Base-by-base conservation (phyloP, 192 early-diverging fungal genomes). In the Diversispora epigaea region DNA sequence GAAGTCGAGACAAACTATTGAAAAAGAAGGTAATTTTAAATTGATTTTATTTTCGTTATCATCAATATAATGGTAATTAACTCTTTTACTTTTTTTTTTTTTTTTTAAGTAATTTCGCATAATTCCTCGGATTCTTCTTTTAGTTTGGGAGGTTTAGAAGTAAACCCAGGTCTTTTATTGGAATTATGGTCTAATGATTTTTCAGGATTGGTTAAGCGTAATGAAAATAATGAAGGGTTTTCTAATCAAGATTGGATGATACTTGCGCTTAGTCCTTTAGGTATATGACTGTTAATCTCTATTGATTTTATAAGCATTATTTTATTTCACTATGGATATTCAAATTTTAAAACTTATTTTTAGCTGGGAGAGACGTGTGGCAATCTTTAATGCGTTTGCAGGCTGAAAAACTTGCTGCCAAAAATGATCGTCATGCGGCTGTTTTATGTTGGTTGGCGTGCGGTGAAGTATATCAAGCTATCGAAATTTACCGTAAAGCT, bases 241-340 rank as follows among this genome's bases (percentile, higher is more conserved):
- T 67, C 66, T 4, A 47, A 78, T 0, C 77, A 79, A 43, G 85
- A 86, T 58, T 86, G 85, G 85, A 82, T 86, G 17, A 78, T 76
- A 0, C 58, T 86, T 4, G 85, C 85, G 0, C 73, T 86, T 17
- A 82, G 84, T 61, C 85, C 85, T 21, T 73, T 82, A 75, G 84
- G 85, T 81, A 7, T 8, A 7, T 77, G 5, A 22, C 40, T 63
- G 43, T 39, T 61, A 32, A 32, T 2, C 39, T 21, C 15, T 54
- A 40, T 69, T 11, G 50, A 57, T n/a, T 44, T 3, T 25, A 15
- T 62, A 39, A 22, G 17, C n/a, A 39, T 5, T 6, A 15, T 9
- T 73, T 67, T 68, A 8, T 21, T n/a, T 32, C 17, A n/a, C 32
- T 73, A 64, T 0, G 14, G 12, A 21, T 40, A 7, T 40, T 41